Base-by-base conservation (phyloP, 2,329 filamentous ascomycete species). In the Lizonia empirigonia region DNA sequence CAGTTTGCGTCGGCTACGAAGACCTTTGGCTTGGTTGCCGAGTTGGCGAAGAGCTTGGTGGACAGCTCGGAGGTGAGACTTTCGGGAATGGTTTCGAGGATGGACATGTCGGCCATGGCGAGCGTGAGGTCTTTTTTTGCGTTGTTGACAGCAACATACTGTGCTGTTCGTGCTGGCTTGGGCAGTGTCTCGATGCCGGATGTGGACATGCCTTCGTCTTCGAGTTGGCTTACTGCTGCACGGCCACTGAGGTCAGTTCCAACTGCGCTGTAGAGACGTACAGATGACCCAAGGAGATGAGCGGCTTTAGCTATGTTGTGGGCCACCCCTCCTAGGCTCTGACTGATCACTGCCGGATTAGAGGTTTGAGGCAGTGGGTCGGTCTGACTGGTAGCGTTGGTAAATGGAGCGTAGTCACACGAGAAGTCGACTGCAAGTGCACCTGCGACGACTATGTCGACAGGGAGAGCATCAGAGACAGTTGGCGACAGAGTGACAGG, bases 71-170 rank as follows among this genome's bases (percentile, higher is more conserved):
- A 33, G 13, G 63, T 62, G 7, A 46, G 55, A 2, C 40, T 29
- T 22, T 59, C 24, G 1, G 72, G 70, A 2, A 77, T 73, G 6
- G 74, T 72, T 60, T 85, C 80, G 30, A 96, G 83, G 62, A 96
- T 93, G 47, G 80, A 83, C 91, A 97, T 97, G 69, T 97, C 94
- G 4, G 93, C 92, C 90, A 97, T 96, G 36, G 91, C 93, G 56
- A 97, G 75, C n/a, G 92, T 81, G 2, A 99, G 83, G 57, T 92
- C 88, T 71, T 91, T 95, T 53, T 87, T 84, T 0, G 79, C 79
- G 67, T 95, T 89, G 69, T 97, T 99, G 58, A 97, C 79, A 13
- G 93, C 89, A 3, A 97, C 84, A 70, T 97, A 97, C 71, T 97
- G 91, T 0, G 92, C 91, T 2, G 93, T 97, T 48, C 89, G 82